Base-by-base conservation (phyloP, 805 yeast species). In the Ascoidea rubescens region DNA sequence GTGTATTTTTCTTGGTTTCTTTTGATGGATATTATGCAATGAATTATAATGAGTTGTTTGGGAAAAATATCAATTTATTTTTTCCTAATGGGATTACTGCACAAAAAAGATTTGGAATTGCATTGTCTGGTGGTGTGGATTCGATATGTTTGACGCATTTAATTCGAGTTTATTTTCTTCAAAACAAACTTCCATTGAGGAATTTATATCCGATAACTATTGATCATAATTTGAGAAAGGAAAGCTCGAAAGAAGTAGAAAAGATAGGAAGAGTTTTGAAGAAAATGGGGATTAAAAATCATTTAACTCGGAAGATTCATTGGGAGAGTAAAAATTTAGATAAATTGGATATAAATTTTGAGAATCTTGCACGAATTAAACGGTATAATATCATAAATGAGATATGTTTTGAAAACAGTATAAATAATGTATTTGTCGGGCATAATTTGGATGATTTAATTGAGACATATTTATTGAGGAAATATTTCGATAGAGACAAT, bases 41-140 rank as follows among this genome's bases (percentile, higher is more conserved):
- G 28, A 21, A 21, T 21, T 21, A 21, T 21, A 21, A 21, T 21
- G 28, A 21, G 28, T 21, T 21, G 28, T 21, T 21, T 21, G 28
- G 28, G 28, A 21, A 21, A 21, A 21, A 21, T 21, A 21, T 21
- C 28, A 21, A 21, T 21, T 21, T 21, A 3, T 21, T 21, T 21
- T 21, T 21, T 21, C 28, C 28, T 4, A 37, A 4, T 37, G 43
- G 43, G 8, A 37, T 10, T 37, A 37, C 30, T 1, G 48, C 57
- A 5, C 68, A 68, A 5, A 31, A 47, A 4, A 54, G 47, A 16
- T 52, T 68, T 1, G 62, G 64, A 37, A 62, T 72, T n/a, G 76
- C 74, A 0, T 65, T 72, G 8, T 71, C 75, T 4, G 77, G 77
- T 2, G 77, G 77, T 1, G 74, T 69, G 1, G 77, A 72, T 53